Evolutionary conservation across 2,329 filamentous ascomycete species (phyloP).

Genomic region (Juglanconis juglandina): DNA sequence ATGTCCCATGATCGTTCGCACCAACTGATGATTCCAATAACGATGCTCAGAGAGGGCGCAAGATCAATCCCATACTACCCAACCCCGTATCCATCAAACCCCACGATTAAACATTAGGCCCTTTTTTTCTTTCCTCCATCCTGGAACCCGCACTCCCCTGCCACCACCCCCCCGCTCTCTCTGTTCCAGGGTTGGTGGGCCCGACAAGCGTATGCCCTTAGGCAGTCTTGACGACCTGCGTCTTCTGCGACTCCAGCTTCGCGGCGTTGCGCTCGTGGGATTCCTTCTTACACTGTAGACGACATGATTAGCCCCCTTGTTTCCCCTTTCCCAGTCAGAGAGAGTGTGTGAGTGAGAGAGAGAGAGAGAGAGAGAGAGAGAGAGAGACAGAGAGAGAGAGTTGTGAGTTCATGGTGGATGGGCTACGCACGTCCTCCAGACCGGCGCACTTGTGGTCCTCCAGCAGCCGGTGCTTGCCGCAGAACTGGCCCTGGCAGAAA

Average conservation of each 20-base stretch:
- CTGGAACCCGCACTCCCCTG: no score
- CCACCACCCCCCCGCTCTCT: no score
- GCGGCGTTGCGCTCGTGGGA: constrained; percentile 90
- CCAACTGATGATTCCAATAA: no score
- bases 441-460: constrained; percentile 93
- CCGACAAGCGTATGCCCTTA: constrained; percentile 38
- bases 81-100: no score
- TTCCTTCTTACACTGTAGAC: constrained; percentile 80
- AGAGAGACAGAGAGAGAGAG: constrained; percentile 19
- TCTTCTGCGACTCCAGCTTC: constrained; percentile 87
- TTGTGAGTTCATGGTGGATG: constrained; percentile 13
- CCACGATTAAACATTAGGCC: no score
- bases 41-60: no score
- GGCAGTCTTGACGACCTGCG: constrained; percentile 87
- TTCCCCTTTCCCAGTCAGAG: not conserved
- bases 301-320: not conserved
- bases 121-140: no score
- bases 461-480: constrained; percentile 87
- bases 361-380: constrained; percentile 20
- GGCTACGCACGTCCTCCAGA: constrained; percentile 72
- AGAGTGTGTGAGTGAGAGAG: constrained; percentile 6
- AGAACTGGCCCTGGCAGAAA: constrained; percentile 92
- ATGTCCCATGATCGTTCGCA: no score
- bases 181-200: no score
- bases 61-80: no score